A percentile compares a stretch with the other conserved stretches of the same genome.
These are phyloP conservation scores for Coix lacrymajobi DNA, from an alignment of 176 grass and related monocot genomes.

Conservation along the genomic window DNA sequence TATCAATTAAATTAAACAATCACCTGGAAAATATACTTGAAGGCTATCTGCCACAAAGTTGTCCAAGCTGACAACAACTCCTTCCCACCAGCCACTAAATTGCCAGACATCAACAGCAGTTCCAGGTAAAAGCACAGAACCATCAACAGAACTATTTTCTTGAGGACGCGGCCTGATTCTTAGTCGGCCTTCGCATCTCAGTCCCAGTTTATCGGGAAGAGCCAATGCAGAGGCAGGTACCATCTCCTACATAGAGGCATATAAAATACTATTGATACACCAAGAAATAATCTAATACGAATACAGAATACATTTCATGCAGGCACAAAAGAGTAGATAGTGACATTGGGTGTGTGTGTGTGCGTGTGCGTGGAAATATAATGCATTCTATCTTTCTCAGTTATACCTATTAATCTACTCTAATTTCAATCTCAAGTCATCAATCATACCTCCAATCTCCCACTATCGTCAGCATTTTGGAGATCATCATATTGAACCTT, in stretches of 20 bases:
- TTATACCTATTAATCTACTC: not conserved
- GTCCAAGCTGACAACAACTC: constrained; percentile 47
- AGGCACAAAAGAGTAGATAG: not conserved
- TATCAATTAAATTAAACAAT: constrained; percentile 10
- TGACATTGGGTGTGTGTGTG: not conserved
- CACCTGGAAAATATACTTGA: constrained; percentile 74
- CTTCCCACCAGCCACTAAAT: constrained; percentile 97
- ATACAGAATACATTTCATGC: not conserved
- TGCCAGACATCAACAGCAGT: constrained; percentile 78
- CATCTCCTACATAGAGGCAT: constrained; percentile 54
- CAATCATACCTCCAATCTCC: constrained; percentile 68
- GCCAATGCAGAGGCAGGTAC: constrained; percentile 64
- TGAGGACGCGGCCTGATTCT: constrained; percentile 63
- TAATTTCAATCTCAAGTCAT: constrained; percentile 4
- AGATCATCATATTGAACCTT: constrained; percentile 95
- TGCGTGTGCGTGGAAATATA: not conserved
- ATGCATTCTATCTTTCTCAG: not conserved
- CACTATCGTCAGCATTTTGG: constrained; percentile 72
- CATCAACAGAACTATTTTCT: constrained; percentile 38
- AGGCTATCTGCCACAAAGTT: constrained; percentile 39
- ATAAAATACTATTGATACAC: not conserved
- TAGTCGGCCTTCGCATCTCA: constrained; percentile 54
- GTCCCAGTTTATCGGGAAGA: constrained; percentile 70
- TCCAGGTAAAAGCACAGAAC: constrained; percentile 46
- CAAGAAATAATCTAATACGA: not conserved